Conservation (phyloP, 352 stramenopile genomes). For the Globisporangium solare region DNA sequence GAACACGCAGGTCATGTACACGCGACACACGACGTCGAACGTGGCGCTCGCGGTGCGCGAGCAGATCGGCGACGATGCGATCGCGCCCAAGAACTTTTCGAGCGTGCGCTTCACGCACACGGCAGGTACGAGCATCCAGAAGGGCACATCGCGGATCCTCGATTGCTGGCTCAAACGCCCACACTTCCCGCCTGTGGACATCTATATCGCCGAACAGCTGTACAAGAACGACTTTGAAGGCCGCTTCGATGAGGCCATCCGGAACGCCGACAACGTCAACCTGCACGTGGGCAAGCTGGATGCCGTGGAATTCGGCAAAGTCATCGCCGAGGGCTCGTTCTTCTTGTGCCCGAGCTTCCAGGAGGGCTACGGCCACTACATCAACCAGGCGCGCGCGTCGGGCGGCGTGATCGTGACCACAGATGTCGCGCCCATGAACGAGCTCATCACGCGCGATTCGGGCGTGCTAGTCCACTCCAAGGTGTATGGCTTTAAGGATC, state of each 20-base stretch:
- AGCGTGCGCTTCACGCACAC: constrained; percentile 40
- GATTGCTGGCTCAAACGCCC: constrained; percentile 34
- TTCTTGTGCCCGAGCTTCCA: constrained; percentile 50
- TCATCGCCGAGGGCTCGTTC: constrained; percentile 34
- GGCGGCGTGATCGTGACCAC: constrained; percentile 47
- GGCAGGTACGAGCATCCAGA: constrained; percentile 39
- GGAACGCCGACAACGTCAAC: constrained; percentile 22
- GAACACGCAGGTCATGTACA: constrained; percentile 34
- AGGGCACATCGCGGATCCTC: constrained; percentile 32
- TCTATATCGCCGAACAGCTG: constrained; percentile 32
- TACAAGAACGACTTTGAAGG: constrained; percentile 25
- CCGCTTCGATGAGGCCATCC: constrained; percentile 20
- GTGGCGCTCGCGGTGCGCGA: constrained; percentile 24
- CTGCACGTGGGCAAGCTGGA: constrained; percentile 31
- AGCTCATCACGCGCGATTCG: constrained; percentile 38
- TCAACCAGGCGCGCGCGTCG: constrained; percentile 53
- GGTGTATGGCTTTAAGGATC: constrained; percentile 9
- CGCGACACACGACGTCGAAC: constrained; percentile 52
- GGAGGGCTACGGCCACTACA: constrained; percentile 62
- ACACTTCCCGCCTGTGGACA: constrained; percentile 27
- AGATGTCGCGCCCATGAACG: constrained; percentile 51
- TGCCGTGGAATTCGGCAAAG: constrained; percentile 27
- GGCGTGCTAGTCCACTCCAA: constrained; percentile 33
- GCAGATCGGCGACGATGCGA: constrained; percentile 12
- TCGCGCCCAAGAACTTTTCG: constrained; percentile 34